Conservation (phyloP, 768 basidiomycete genomes). For the Termitomyces eurrhizus region DNA sequence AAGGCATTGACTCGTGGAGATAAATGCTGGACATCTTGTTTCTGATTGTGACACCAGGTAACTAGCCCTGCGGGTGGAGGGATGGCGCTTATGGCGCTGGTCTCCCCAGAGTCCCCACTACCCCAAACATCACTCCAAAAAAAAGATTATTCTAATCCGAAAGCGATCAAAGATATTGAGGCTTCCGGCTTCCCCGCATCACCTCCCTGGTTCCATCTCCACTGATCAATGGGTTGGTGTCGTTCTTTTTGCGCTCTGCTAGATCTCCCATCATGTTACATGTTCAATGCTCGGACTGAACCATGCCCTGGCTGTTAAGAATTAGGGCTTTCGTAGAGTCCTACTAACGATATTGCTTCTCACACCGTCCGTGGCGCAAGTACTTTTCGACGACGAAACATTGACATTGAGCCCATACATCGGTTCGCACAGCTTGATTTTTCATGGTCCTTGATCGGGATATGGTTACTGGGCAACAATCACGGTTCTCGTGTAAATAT, state of each 20-base stretch:
- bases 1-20: too few species aligned
- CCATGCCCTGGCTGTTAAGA: background rate
- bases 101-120: too few species aligned
- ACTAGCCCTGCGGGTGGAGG: too few species aligned
- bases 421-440: background rate
- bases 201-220: background rate
- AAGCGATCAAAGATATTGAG: background rate
- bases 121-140: background rate
- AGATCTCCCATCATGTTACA: background rate
- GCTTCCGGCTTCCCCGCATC: background rate
- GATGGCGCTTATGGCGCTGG: too few species aligned
- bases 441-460: background rate
- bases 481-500: background rate
- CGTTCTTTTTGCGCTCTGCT: background rate
- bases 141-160: background rate
- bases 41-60: too few species aligned
- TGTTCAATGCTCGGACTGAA: background rate
- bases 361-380: background rate
- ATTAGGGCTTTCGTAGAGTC: background rate
- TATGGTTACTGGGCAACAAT: background rate
- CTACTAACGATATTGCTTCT: background rate
- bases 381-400: background rate
- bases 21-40: too few species aligned
- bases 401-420: background rate
- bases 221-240: background rate